Evolutionary conservation across 176 grass and related monocot genomes (phyloP).

Genomic region (Echinochloa phyllopogon): DNA sequence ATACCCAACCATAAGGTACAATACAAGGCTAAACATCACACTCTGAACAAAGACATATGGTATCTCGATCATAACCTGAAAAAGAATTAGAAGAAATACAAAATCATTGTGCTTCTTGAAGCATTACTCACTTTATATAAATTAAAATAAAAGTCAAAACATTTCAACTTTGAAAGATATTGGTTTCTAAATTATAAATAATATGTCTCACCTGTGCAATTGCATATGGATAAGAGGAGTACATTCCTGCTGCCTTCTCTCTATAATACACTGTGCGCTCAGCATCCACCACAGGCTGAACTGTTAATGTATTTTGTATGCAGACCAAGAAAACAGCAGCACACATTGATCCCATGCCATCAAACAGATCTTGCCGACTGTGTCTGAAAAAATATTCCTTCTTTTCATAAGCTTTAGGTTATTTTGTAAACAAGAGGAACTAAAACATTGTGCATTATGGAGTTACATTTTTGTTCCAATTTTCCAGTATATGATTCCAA

Average conservation of each 20-base stretch:
- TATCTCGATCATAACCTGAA: slow-evolving; percentile 62
- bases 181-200: neutral
- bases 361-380: slow-evolving; percentile 63
- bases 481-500: slow-evolving; percentile 63
- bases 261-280: slow-evolving; percentile 54
- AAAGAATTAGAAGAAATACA: neutral
- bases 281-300: slow-evolving; percentile 51
- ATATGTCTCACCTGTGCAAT: slow-evolving; percentile 50
- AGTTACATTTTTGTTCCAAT: slow-evolving; percentile 57
- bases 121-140: neutral
- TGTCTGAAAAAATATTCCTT: slow-evolving; percentile 49
- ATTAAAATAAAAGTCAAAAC: neutral
- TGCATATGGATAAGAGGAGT: slow-evolving; percentile 62
- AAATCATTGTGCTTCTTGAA: neutral
- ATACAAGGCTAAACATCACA: slow-evolving; percentile 47
- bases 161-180: neutral
- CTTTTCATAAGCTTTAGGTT: neutral
- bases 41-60: slow-evolving; percentile 52
- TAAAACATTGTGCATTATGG: neutral
- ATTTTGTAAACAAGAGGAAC: neutral
- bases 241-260: slow-evolving; percentile 73
- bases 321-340: slow-evolving; percentile 44
- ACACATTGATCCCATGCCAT: slow-evolving; percentile 57
- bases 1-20: slow-evolving; percentile 56
- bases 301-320: slow-evolving; percentile 51